phyloP scores from a whole-genome alignment of 768 basidiomycete genomes.

The Candolleomyces eurysporus region DNA sequence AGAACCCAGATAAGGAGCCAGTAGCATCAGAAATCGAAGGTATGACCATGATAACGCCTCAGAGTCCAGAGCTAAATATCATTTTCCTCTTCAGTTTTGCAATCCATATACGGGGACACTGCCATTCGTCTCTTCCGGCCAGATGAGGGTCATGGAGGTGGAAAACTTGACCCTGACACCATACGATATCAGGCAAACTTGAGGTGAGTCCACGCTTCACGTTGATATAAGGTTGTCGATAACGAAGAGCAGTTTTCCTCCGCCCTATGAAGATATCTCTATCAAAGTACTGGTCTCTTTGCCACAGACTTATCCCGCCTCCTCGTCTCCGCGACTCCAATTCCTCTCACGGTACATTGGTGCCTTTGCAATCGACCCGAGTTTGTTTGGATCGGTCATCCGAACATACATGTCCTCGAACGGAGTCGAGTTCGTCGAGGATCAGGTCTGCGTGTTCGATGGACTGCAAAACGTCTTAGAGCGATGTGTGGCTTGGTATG shows the following conservation, averaged over 20 bases:
- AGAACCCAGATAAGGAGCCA: constrained; percentile 35
- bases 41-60: constrained; percentile 14
- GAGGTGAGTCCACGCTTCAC: constrained; percentile 45
- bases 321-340: constrained; percentile 77
- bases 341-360: constrained; percentile 84
- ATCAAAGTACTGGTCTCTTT: constrained; percentile 59
- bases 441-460: constrained; percentile 82
- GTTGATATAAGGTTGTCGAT: constrained; percentile 12
- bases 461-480: constrained; percentile 78
- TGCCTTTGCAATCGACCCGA: constrained; percentile 69
- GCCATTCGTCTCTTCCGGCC: constrained; percentile 61
- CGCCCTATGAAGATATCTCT: constrained; percentile 50
- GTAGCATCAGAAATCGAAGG: constrained; percentile 50
- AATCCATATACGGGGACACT: constrained; percentile 77
- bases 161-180: constrained; percentile 21
- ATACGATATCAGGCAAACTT: constrained; percentile 66
- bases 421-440: constrained; percentile 76
- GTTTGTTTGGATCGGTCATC: constrained; percentile 73
- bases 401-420: constrained; percentile 77
- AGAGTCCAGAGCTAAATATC: not conserved
- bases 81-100: constrained; percentile 49
- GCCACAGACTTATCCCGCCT: constrained; percentile 59
- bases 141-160: constrained; percentile 16
- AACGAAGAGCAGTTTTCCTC: constrained; percentile 45
- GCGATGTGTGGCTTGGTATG: constrained; percentile 66